Conservation (phyloP, 1,284 basidiomycete genomes). For the Moesziomyces sp. region DNA sequence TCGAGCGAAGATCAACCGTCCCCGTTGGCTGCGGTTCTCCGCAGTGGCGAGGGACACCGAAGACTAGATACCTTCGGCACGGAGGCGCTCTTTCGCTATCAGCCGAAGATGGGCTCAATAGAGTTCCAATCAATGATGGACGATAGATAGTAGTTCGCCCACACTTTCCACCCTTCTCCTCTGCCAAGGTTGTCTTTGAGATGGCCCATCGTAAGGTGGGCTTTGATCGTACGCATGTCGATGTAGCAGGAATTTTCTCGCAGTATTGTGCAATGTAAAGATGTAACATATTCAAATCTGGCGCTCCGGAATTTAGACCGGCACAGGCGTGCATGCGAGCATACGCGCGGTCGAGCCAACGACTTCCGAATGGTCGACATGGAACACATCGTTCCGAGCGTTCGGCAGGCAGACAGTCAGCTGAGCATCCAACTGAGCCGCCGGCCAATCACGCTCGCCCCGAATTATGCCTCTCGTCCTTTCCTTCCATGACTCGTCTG, state of each 20-base stretch:
- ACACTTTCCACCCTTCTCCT: constrained; percentile 11
- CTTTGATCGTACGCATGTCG: too few relatives aligned
- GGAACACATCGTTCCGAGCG: constrained; percentile 26
- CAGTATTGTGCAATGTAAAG: neutral
- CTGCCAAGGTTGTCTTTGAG: neutral
- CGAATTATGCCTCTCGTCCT: neutral
- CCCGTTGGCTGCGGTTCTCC: neutral
- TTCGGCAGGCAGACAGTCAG: neutral
- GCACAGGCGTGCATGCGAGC: neutral
- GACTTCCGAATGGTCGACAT: neutral
- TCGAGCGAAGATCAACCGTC: constrained; percentile 53
- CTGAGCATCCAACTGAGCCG: constrained; percentile 3
- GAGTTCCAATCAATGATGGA: constrained; percentile 46
- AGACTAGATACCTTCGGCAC: constrained; percentile 50
- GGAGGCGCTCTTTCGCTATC: constrained; percentile 57
- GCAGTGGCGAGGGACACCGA: constrained; percentile 18
- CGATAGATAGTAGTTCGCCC: constrained; percentile 56
- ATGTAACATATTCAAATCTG: neutral
- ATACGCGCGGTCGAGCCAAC: constrained; percentile 18
- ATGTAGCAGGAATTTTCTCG: neutral
- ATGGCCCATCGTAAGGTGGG: too few relatives aligned
- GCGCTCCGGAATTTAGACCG: neutral
- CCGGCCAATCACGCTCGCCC: constrained; percentile 2
- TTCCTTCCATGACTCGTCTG: neutral
- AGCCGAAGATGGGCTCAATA: constrained; percentile 31